Conservation (phyloP, 2,329 filamentous ascomycete species). For the Fusarium humuli region DNA sequence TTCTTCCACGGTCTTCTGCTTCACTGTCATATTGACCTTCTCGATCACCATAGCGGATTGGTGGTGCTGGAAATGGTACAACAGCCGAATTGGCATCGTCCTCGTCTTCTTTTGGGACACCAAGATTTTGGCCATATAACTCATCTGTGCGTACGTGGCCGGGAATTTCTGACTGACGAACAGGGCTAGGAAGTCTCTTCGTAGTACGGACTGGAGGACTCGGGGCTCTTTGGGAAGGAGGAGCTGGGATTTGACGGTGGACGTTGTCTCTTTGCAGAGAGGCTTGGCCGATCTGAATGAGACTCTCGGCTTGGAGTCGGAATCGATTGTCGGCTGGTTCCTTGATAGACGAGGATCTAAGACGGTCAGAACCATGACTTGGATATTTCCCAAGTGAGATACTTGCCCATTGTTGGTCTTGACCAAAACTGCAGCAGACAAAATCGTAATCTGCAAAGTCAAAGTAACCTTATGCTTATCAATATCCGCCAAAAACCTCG, state of each 20-base stretch:
- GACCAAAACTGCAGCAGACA: conserved; percentile 25
- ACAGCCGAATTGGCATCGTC: conserved; percentile 5
- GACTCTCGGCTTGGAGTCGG: conserved; percentile 25
- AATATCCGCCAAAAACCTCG: conserved; percentile 22
- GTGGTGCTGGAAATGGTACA: background rate
- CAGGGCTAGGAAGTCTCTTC: conserved; percentile 24
- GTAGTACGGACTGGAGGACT: conserved; percentile 22
- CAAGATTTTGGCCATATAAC: background rate
- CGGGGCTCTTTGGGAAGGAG: conserved; percentile 16
- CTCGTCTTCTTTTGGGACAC: background rate
- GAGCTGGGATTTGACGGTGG: background rate
- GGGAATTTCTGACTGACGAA: conserved; percentile 14
- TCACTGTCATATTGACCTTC: too few relatives aligned
- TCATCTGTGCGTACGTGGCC: conserved; percentile 18
- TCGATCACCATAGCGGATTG: too few relatives aligned
- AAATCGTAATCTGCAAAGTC: conserved; percentile 20
- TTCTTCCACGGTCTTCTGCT: background rate
- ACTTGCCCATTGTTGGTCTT: conserved; percentile 9
- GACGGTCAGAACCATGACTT: background rate
- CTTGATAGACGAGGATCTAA: background rate
- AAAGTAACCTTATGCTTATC: conserved; percentile 29
- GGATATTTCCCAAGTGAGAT: accelerated
- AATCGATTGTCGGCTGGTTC: conserved; percentile 19
- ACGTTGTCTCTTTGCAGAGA: conserved; percentile 14
- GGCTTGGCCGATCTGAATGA: conserved; percentile 32